Evolutionary conservation across 148 eudicot genomes (phyloP), one percentile per base, ranked within the genome.

Genomic region (Pouteria glomerata): DNA sequence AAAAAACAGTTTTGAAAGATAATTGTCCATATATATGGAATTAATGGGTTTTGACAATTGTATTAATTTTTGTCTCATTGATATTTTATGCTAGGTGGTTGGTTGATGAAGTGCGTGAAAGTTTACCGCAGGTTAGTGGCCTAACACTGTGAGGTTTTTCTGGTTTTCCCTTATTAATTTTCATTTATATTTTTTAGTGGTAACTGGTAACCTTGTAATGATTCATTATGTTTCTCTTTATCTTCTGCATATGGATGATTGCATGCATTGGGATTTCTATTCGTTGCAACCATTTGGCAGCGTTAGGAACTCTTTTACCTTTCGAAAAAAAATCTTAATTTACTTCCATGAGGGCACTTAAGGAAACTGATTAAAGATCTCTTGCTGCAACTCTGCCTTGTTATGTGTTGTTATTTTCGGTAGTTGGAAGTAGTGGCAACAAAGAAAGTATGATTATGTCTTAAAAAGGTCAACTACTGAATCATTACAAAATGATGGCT

Each of bases 41-140:
- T 29, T 62, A 50, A 37, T 18, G 34, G 16, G 24, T 21, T 52
- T 37, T 8, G 35, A 68, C 12, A 21, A 4, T 58, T 8, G 14
- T 31, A 45, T 26, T 74, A 45, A 66, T 14, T n/a, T 27, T 24
- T 42, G 12, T 24, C 66, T 74, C 56, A 52, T 72, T 60, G 16
- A 69, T 44, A 66, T 59, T 72, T 63, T 57, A 44, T 15, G 71
- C 65, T 73, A 94, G 98, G 91, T 95, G 98, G 98, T 80, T 95
- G 97, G 72, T 91, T n/a, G 98, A 85, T 34, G 98, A 95, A 84
- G 83, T 91, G 34, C 89, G 74, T 41, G 98, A 95, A 52, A 89
- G 91, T 81, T 82, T 89, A 78, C 97, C 96, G 12, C 85, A 95
- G 98, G 98, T 80, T 66, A 75, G 82, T 70, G 76, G 26, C 51